A percentile compares a stretch with the other conserved stretches of the same genome.
Conservation (phyloP, 441 rosid species). For the Pelargonium cotyledonis region DNA sequence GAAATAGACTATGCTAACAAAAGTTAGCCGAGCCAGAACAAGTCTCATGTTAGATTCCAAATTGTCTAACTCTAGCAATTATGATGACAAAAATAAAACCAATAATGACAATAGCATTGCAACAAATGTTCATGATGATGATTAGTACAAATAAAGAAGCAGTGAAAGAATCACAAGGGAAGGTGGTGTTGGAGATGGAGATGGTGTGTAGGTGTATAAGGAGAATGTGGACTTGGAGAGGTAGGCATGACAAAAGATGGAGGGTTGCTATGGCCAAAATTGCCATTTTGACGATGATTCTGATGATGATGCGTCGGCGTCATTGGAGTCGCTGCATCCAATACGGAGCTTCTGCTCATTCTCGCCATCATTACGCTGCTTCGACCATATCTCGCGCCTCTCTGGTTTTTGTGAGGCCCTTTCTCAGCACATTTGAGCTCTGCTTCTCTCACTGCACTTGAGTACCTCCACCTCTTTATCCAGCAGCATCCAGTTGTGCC, state of each 20-base stretch:
- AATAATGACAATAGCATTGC: too few species aligned
- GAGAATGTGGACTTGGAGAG: slow-evolving; percentile 25
- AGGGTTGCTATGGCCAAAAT: slow-evolving; percentile 15
- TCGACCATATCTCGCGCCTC: slow-evolving; percentile 14
- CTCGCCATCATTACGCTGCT: slow-evolving; percentile 23
- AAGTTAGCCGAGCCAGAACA: too few species aligned
- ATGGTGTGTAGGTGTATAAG: slow-evolving; percentile 30
- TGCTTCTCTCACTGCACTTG: slow-evolving; percentile 38
- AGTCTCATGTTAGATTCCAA: too few species aligned
- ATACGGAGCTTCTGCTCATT: slow-evolving; percentile 7
- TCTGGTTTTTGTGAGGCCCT: slow-evolving; percentile 43
- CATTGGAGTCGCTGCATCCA: background rate
- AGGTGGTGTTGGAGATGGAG: slow-evolving; percentile 15
- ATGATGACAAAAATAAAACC: too few species aligned
- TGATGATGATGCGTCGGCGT: background rate
- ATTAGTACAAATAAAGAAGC: too few species aligned
- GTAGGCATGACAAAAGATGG: slow-evolving; percentile 40
- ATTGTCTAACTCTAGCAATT: too few species aligned
- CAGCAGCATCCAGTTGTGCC: slow-evolving; percentile 40
- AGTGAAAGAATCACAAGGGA: too few species aligned
- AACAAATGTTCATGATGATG: too few species aligned
- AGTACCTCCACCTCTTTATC: slow-evolving; percentile 22
- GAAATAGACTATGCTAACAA: too few species aligned
- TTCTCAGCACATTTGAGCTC: slow-evolving; percentile 66
- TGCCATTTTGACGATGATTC: too few species aligned